phyloP scores from a whole-genome alignment of 2,329 filamentous ascomycete genomes.

The Beauveria sp. region DNA sequence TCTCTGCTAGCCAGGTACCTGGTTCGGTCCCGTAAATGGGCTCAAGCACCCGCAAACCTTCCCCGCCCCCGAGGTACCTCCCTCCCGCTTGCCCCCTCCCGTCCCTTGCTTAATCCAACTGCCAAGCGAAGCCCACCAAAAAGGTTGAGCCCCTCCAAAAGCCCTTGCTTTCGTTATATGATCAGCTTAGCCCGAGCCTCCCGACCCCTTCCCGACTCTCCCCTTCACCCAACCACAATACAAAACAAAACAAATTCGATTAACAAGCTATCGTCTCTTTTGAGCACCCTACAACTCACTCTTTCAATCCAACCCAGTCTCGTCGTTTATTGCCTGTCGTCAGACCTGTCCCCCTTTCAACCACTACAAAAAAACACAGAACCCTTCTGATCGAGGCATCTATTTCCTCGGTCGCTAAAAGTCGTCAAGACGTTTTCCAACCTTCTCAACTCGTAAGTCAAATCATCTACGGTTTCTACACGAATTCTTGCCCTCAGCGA shows the following conservation, averaged over 20 bases:
- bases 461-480: not conserved
- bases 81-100: not conserved
- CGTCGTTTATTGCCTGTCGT: constrained; percentile 1
- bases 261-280: not conserved
- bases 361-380: constrained; percentile 10
- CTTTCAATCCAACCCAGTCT: not conserved
- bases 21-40: not conserved
- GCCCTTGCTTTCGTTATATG: constrained; percentile 14
- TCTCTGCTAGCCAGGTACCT: not conserved
- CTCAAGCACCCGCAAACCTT: not conserved
- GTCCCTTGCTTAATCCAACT: not conserved
- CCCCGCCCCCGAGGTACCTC: constrained; percentile 1
- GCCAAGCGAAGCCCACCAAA: not conserved
- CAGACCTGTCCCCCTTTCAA: not conserved
- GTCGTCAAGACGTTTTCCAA: constrained; percentile 97
- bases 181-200: constrained; percentile 16
- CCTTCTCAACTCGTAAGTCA: constrained; percentile 84
- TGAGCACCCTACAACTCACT: not conserved
- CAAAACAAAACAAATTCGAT: constrained; percentile 10
- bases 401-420: constrained; percentile 46
- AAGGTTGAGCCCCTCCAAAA: constrained; percentile 10
- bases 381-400: constrained; percentile 40
- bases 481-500: not conserved
- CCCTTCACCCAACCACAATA: constrained; percentile 10
- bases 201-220: constrained; percentile 10